Percentiles rank a stretch among this genome's conserved stretches.
phyloP scores from a whole-genome alignment of 768 basidiomycete genomes.

The Tulasnella sp. region DNA sequence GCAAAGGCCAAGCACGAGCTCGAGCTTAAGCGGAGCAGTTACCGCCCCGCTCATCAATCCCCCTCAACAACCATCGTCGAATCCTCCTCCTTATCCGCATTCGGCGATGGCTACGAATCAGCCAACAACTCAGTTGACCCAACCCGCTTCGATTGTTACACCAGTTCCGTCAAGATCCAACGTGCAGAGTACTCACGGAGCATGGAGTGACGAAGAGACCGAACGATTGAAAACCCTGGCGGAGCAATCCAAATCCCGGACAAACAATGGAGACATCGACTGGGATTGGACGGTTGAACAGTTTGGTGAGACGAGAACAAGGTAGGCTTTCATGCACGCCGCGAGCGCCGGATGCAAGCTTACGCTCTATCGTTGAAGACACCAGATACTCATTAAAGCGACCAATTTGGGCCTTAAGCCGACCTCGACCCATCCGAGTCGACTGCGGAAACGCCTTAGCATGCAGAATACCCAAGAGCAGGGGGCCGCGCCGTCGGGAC shows the following conservation, averaged over 20 bases:
- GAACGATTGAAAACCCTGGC: slow-evolving; percentile 60
- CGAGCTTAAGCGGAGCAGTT: neutral
- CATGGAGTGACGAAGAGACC: slow-evolving; percentile 73
- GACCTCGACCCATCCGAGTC: slow-evolving; percentile 22
- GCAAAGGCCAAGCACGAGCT: neutral
- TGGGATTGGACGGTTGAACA: slow-evolving; percentile 72
- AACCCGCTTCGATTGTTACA: neutral
- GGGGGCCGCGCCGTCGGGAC: neutral
- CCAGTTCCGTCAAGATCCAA: neutral
- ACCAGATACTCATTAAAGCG: slow-evolving; percentile 77
- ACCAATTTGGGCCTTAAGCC: slow-evolving; percentile 64
- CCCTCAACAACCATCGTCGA: neutral
- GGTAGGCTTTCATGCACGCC: slow-evolving; percentile 37
- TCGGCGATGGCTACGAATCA: neutral
- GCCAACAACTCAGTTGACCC: neutral
- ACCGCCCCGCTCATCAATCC: neutral
- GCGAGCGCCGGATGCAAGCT: neutral
- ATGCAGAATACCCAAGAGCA: slow-evolving; percentile 7
- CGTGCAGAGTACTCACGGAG: slow-evolving; percentile 48
- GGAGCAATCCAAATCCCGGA: slow-evolving; percentile 50
- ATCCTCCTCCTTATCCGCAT: neutral
- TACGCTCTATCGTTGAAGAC: slow-evolving; percentile 37
- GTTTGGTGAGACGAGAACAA: slow-evolving; percentile 66
- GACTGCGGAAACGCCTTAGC: slow-evolving; percentile 5
- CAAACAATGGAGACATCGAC: slow-evolving; percentile 51